A percentile compares a stretch with the other conserved stretches of the same genome.
phyloP scores from a whole-genome alignment of 169 alveolate genomes.

The Plasmodium blacklocki region DNA sequence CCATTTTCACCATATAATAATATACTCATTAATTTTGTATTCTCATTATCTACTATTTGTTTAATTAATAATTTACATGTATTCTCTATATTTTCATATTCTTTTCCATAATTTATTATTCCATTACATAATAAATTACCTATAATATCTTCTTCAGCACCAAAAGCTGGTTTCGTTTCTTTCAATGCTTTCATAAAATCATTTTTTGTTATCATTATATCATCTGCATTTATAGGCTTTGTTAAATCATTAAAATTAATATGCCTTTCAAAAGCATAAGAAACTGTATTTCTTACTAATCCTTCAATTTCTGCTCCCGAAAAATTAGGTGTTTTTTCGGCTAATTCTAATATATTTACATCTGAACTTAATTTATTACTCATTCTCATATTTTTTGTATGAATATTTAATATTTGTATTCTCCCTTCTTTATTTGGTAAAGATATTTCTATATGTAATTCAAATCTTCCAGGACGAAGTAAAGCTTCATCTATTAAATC shows the following conservation, averaged over 20 bases:
- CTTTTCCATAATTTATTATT: conserved; percentile 92
- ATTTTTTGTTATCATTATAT: conserved; percentile 85
- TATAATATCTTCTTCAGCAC: conserved; percentile 86
- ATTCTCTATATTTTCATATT: conserved; percentile 88
- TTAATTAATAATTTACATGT: conserved; percentile 82
- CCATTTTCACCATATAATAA: conserved; percentile 96
- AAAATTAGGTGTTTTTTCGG: conserved; percentile 96
- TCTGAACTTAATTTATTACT: conserved; percentile 82
- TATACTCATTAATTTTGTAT: conserved; percentile 93
- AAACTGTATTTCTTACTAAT: conserved; percentile 94
- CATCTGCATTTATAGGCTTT: conserved; percentile 87
- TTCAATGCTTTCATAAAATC: conserved; percentile 95
- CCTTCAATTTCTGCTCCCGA: conserved; percentile 99
- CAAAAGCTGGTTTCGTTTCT: conserved; percentile 98
- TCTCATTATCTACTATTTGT: conserved; percentile 88
- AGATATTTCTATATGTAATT: conserved; percentile 98
- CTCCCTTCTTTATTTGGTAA: conserved; percentile 99
- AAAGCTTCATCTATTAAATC: conserved; percentile 99
- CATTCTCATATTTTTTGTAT: conserved; percentile 95
- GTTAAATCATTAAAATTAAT: conserved; percentile 88
- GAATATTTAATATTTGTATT: conserved; percentile 96
- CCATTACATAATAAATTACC: conserved; percentile 91
- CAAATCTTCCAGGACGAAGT: conserved; percentile 99
- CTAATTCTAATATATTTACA: conserved; percentile 94
- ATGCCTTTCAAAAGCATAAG: conserved; percentile 95